A percentile compares a stretch with the other conserved stretches of the same genome.
phyloP scores from a whole-genome alignment of 768 basidiomycete species.

The Tephrocybe sp. region DNA sequence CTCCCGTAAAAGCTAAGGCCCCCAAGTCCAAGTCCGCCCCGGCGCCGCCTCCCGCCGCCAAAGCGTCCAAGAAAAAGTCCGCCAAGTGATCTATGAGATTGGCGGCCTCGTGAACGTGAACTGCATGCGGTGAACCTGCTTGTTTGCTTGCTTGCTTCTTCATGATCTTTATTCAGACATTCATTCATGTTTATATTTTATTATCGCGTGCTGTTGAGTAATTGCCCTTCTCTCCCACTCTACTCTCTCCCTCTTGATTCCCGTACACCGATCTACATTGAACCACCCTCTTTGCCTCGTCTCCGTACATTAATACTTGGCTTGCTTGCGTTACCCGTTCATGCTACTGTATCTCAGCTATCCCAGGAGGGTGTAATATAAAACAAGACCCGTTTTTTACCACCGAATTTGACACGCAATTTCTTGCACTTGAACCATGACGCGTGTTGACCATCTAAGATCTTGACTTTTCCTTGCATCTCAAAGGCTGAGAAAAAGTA shows the following conservation, averaged over 20 bases:
- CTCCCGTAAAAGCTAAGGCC: conserved; percentile 28
- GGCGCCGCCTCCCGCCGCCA: conserved; percentile 4
- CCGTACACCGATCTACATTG: not conserved
- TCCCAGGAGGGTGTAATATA: conserved; percentile 1
- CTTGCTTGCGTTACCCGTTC: not conserved
- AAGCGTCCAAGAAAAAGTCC: conserved; percentile 29
- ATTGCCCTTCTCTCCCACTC: not conserved
- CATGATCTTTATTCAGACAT: not conserved
- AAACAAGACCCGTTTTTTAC: not conserved
- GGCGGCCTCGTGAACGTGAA: too few relatives aligned
- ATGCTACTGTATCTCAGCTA: not conserved
- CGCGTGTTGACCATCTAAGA: too few relatives aligned
- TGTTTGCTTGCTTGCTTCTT: not conserved
- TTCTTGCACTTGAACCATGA: too few relatives aligned
- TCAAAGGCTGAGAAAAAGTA: too few relatives aligned
- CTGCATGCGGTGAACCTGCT: too few relatives aligned
- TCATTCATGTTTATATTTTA: conserved; percentile 3
- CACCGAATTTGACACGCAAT: too few relatives aligned
- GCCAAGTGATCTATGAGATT: conserved; percentile 6
- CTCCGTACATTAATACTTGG: not conserved
- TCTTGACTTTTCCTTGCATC: too few relatives aligned
- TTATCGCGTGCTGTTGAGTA: not conserved
- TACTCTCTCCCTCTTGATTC: too few relatives aligned
- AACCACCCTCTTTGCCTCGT: too few relatives aligned
- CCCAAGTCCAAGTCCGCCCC: conserved; percentile 12